A percentile compares a stretch with the other conserved stretches of the same genome.
phyloP scores from a whole-genome alignment of 2,329 filamentous ascomycete species.

The Phyllosticta capitalensis region DNA sequence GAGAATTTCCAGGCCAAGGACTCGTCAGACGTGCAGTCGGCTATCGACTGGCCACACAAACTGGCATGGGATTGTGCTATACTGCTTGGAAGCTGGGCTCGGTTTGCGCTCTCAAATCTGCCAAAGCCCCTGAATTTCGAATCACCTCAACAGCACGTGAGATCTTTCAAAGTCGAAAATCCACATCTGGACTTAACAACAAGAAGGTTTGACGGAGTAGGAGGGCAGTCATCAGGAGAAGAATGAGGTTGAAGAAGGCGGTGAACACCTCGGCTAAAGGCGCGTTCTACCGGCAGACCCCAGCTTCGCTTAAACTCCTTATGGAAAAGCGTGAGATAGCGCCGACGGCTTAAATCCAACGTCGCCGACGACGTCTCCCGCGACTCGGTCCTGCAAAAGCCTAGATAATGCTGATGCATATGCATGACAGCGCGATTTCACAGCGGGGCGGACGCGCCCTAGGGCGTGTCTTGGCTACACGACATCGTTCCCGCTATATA shows the following conservation, averaged over 20 bases:
- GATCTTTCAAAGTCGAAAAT: background rate
- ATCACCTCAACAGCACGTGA: background rate
- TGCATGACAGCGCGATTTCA: background rate
- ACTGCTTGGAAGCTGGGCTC: too few species aligned
- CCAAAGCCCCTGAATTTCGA: background rate
- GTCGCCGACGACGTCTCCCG: conserved; percentile 1
- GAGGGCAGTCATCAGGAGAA: background rate
- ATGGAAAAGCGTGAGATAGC: conserved; percentile 2
- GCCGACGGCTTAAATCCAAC: conserved; percentile 5
- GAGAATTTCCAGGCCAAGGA: too few species aligned
- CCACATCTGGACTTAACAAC: background rate
- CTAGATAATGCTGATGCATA: background rate
- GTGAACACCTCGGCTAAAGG: background rate
- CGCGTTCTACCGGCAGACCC: background rate
- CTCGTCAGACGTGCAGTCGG: too few species aligned
- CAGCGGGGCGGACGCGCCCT: background rate
- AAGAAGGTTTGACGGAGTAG: background rate
- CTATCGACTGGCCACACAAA: too few species aligned
- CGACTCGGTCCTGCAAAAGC: background rate
- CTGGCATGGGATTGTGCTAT: too few species aligned
- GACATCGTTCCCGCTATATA: background rate
- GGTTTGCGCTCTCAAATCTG: too few species aligned
- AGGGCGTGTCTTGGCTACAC: background rate
- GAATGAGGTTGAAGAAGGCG: background rate
- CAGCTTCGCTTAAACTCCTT: background rate